Base-by-base conservation (phyloP, 2,329 filamentous ascomycete species). In the Massarina eburnea region DNA sequence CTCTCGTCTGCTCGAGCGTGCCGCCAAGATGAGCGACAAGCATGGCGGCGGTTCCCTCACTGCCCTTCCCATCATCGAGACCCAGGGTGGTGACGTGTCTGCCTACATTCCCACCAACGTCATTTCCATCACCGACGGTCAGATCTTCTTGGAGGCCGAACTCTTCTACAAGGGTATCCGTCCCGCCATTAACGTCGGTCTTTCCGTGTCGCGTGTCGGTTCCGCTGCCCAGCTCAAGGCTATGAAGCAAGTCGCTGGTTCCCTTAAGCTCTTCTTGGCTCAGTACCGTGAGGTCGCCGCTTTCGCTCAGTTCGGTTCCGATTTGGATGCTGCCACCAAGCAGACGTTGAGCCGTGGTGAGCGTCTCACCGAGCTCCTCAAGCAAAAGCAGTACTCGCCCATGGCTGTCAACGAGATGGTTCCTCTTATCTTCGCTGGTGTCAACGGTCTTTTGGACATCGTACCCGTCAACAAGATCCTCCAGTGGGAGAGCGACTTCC, bases 131-230 rank as follows among this genome's bases (percentile, higher is more conserved):
- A 99, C 94, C 67, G 94, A 97, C 71, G 94, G 94, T 58, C 94
- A 99, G 82, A 97, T 99, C 78, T 99, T 99, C 89, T 84, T 99
- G 82, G 94, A 99, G 80, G 79, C 92, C 64, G 94, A 99, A 79
- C 84, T 97, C 60, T 99, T 97, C 88, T 97, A 96, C 90, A 99
- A 99, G 89, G 94, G 94, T 95, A 80, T 99, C 78, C 92, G 94
- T 73, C 94, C 94, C 69, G 94, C 94, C 80, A 99, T 99, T 78
- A 99, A 99, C 85, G 94, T 99, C 88, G 94, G 94, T 94, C 89
- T 99, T 67, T 99, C 94, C 70, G 94, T 99, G 68, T 99, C 94
- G 66, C 94, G 94, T 89, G 94, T 99, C 86, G 94, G 94, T 76
- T 99, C 94, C 72, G 90, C 94, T 75, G 94, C 94, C 74, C 94